phyloP scores from a whole-genome alignment of 2,329 filamentous ascomycete species.

The Lasiodiplodia sp. region DNA sequence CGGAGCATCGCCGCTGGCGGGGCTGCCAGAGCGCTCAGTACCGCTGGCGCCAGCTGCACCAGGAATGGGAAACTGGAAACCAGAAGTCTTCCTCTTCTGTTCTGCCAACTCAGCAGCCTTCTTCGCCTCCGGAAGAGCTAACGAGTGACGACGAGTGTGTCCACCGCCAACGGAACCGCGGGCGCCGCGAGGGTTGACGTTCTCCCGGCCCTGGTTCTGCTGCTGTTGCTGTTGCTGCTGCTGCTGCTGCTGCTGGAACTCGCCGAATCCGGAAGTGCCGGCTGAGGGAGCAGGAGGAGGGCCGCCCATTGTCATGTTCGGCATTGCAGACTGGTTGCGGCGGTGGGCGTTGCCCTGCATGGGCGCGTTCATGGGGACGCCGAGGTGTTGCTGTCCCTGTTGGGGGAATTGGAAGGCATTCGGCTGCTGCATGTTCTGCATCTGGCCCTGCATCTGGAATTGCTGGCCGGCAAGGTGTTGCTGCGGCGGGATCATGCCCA shows the following conservation, averaged over 20 bases:
- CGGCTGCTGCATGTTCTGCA: conserved; percentile 78
- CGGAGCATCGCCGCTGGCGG: conserved; percentile 49
- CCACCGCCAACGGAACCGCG: conserved; percentile 74
- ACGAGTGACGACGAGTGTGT: conserved; percentile 91
- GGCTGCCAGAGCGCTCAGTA: conserved; percentile 63
- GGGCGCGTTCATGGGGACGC: conserved; percentile 76
- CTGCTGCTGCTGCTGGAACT: conserved; percentile 64
- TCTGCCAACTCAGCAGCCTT: conserved; percentile 97
- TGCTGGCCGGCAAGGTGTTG: conserved; percentile 73
- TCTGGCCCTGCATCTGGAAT: conserved; percentile 62
- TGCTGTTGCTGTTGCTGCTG: conserved; percentile 50
- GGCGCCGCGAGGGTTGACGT: conserved; percentile 69
- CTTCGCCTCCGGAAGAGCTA: conserved; percentile 94
- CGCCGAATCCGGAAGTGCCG: conserved; percentile 83
- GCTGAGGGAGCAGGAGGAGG: conserved; percentile 93
- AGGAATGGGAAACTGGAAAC: conserved; percentile 91
- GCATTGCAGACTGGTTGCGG: conserved; percentile 96
- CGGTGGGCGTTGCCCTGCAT: conserved; percentile 86
- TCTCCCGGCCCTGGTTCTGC: conserved; percentile 69
- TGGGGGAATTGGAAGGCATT: conserved; percentile 87
- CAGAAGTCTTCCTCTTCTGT: conserved; percentile 92
- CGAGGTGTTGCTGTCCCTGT: conserved; percentile 64
- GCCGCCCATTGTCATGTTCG: conserved; percentile 83
- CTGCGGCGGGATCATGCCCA: conserved; percentile 90
- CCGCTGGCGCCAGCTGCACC: conserved; percentile 63